Evolutionary conservation across 257 asterid species (phyloP).

Genomic region (Fraxinus americana): DNA sequence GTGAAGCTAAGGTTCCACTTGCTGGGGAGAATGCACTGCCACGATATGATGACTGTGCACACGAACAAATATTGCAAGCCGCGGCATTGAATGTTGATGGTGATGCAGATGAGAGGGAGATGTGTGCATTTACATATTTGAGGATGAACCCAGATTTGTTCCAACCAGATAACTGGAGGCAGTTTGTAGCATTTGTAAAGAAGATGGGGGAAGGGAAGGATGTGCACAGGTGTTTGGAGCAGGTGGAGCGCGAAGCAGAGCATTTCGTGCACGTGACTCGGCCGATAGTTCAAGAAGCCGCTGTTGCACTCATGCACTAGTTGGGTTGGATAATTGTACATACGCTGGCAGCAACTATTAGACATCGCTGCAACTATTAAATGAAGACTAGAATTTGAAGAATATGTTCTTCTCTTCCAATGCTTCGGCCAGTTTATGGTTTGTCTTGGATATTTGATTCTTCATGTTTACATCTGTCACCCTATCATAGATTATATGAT

Average conservation of each 20-base stretch:
- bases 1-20: conserved; percentile 70
- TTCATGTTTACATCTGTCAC: too few species aligned
- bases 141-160: conserved; percentile 87
- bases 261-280: conserved; percentile 79
- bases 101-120: conserved; percentile 42
- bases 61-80: conserved; percentile 68
- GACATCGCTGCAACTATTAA: neutral
- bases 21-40: conserved; percentile 97
- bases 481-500: too few species aligned
- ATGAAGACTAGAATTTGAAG: neutral
- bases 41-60: conserved; percentile 76
- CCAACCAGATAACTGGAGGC: conserved; percentile 90
- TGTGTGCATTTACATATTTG: conserved; percentile 96
- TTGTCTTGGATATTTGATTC: too few species aligned
- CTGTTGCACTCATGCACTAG: conserved; percentile 74
- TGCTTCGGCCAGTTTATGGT: too few species aligned
- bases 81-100: conserved; percentile 52
- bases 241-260: conserved; percentile 89
- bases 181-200: conserved; percentile 84
- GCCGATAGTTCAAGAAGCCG: conserved; percentile 90
- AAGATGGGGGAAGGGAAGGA: conserved; percentile 86
- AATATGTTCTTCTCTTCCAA: neutral
- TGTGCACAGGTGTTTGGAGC: conserved; percentile 58
- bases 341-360: neutral
- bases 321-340: neutral